Percentiles rank a stretch among this genome's conserved stretches.
These are phyloP conservation scores for Epichloe elymi DNA, from an alignment of 2,329 filamentous ascomycete genomes.

Conservation along the genomic window DNA sequence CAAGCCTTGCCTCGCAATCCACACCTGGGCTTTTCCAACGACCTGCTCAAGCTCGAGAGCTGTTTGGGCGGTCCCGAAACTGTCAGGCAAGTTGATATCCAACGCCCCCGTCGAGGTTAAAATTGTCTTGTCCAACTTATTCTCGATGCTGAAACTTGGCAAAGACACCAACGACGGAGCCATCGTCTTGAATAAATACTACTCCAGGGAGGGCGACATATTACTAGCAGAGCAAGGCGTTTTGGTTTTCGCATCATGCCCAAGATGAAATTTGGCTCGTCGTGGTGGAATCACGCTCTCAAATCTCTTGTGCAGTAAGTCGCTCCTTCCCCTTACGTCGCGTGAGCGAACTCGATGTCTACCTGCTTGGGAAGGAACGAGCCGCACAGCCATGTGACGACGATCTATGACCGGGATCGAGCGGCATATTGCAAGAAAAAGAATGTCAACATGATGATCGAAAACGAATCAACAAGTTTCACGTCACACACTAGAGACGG, in stretches of 20 bases:
- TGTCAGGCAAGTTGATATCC: conserved; percentile 13
- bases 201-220: background rate
- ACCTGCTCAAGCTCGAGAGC: conserved; percentile 13
- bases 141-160: conserved; percentile 13
- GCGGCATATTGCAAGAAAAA: too few species aligned
- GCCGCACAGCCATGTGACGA: background rate
- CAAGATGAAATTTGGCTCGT: background rate
- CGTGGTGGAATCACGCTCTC: too few species aligned
- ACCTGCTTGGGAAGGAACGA: background rate
- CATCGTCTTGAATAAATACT: conserved; percentile 2
- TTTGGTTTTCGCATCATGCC: background rate
- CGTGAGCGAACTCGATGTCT: background rate
- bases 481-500: background rate
- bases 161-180: conserved; percentile 10
- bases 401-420: too few species aligned
- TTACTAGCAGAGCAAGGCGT: background rate
- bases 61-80: conserved; percentile 6
- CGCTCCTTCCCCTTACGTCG: background rate
- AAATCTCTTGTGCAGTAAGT: background rate
- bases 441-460: too few species aligned
- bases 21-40: conserved; percentile 15
- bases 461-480: background rate
- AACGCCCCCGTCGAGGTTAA: conserved; percentile 15
- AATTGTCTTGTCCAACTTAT: conserved; percentile 12
- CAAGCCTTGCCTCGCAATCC: conserved; percentile 18